These are phyloP conservation scores for Cyclotella baltica DNA, from an alignment of 108 stramenopile genomes.

Conservation along the genomic window DNA sequence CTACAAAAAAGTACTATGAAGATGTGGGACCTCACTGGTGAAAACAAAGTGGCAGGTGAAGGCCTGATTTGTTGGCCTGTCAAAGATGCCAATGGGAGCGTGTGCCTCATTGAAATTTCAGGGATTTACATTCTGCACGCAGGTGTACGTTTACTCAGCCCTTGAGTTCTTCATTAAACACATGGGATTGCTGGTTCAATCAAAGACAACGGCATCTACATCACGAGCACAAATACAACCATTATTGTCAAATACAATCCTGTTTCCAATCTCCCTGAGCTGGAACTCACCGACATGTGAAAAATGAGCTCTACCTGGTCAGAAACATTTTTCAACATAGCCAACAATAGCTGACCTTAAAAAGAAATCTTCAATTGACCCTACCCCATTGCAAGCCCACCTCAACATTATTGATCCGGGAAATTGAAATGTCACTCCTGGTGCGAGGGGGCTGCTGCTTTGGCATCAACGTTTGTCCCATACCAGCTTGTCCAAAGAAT, in stretches of 20 bases:
- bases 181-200: constrained; percentile 2
- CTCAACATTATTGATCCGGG: neutral
- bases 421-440: too few relatives aligned
- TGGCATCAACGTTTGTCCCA: too few relatives aligned
- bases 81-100: too few relatives aligned
- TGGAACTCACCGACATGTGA: neutral
- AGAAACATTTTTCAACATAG: neutral
- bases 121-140: constrained; percentile 13
- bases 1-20: constrained; percentile 11
- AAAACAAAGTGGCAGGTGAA: constrained; percentile 27
- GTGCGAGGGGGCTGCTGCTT: too few relatives aligned
- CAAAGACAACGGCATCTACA: neutral
- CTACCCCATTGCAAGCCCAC: neutral
- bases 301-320: neutral
- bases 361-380: neutral
- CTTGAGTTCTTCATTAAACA: constrained; percentile 42
- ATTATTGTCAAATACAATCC: neutral
- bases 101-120: neutral
- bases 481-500: neutral
- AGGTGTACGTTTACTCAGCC: constrained; percentile 19
- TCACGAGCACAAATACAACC: neutral
- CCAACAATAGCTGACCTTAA: neutral
- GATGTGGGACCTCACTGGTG: constrained; percentile 15
- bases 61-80: constrained; percentile 25
- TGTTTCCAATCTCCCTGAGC: neutral